These are phyloP conservation scores for Neurospora sp. DNA, from an alignment of 495 filamentous ascomycete species.

Conservation along the genomic window DNA sequence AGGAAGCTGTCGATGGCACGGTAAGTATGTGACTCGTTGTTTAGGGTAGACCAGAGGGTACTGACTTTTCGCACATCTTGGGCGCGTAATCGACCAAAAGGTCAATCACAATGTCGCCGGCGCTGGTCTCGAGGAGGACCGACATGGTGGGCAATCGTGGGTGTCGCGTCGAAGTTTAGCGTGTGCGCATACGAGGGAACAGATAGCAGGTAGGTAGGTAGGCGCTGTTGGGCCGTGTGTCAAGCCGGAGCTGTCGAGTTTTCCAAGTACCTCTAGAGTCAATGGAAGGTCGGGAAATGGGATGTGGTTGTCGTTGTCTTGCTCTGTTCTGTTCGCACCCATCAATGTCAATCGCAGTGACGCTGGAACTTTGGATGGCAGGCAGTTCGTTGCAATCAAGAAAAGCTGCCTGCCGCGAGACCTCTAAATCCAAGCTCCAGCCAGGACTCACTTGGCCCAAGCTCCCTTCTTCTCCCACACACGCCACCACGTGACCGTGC, in stretches of 20 bases:
- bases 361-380: not conserved
- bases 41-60: constrained; percentile 4
- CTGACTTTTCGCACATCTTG: constrained; percentile 85
- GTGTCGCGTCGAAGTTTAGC: not conserved
- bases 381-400: not conserved
- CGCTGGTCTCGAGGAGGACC: constrained; percentile 80
- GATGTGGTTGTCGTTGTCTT: not conserved
- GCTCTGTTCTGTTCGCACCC: not conserved
- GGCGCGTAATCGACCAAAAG: constrained; percentile 78
- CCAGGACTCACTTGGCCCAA: not conserved
- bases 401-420: not conserved
- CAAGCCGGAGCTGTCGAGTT: not conserved
- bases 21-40: constrained; percentile 33
- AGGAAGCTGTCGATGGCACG: constrained; percentile 60
- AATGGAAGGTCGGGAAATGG: not conserved
- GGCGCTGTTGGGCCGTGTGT: not conserved
- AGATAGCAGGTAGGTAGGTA: not conserved
- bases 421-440: not conserved
- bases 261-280: not conserved
- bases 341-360: not conserved
- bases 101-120: constrained; percentile 90
- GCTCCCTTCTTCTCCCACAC: not conserved
- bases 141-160: constrained; percentile 35
- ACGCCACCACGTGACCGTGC: too few relatives aligned
- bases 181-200: not conserved